Evolutionary conservation across 2,329 filamentous ascomycete genomes (phyloP).

Genomic region (Xylariaceae sp.): DNA sequence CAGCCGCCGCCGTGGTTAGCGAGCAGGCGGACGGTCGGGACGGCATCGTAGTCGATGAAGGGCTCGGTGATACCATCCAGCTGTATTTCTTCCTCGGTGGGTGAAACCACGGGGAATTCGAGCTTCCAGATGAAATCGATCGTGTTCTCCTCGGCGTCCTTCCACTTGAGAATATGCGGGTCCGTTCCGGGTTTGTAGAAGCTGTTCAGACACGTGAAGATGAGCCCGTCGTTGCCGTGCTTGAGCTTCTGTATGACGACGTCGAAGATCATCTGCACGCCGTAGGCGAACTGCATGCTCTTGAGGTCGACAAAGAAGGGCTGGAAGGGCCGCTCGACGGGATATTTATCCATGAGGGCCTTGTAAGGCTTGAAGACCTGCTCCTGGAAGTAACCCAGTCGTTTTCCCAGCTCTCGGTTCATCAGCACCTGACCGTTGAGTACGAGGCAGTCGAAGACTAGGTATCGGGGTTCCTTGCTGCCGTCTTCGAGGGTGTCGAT

Average conservation of each 20-base stretch:
- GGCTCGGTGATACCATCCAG: conserved; percentile 61
- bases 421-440: conserved; percentile 74
- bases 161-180: conserved; percentile 94
- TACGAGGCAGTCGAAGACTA: conserved; percentile 90
- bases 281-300: conserved; percentile 83
- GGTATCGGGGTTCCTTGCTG: conserved; percentile 67
- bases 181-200: conserved; percentile 89
- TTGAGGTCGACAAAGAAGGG: conserved; percentile 85
- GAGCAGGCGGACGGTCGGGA: conserved; percentile 69
- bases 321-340: conserved; percentile 64
- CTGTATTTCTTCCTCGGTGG: conserved; percentile 62
- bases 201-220: conserved; percentile 91
- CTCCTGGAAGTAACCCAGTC: conserved; percentile 80
- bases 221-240: conserved; percentile 93
- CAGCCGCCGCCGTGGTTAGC: conserved; percentile 60
- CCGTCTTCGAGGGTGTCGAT: conserved; percentile 72
- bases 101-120: conserved; percentile 68
- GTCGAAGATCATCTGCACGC: conserved; percentile 86
- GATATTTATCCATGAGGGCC: conserved; percentile 59
- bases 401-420: conserved; percentile 78
- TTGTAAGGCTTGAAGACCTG: conserved; percentile 70
- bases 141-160: conserved; percentile 90
- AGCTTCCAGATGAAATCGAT: conserved; percentile 85
- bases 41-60: conserved; percentile 73
- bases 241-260: conserved; percentile 77